phyloP scores from a whole-genome alignment of 306 rosid species.

The Rosa multiflora region DNA sequence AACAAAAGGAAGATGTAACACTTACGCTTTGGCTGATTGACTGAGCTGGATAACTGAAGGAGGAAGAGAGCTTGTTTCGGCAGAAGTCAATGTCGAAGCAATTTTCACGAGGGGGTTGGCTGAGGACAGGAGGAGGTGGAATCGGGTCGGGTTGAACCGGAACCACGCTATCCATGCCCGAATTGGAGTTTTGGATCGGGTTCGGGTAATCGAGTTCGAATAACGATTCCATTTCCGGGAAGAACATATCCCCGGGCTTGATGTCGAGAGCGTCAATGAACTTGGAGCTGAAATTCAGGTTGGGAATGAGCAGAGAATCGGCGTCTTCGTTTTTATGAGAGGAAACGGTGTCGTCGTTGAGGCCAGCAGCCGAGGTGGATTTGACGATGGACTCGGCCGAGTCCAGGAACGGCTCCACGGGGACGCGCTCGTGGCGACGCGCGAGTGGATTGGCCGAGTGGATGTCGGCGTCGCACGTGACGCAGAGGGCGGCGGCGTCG shows the following conservation, averaged over 20 bases:
- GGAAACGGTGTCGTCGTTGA: slow-evolving; percentile 28
- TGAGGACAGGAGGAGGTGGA: slow-evolving; percentile 19
- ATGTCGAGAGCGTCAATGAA: slow-evolving; percentile 47
- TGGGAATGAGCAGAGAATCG: slow-evolving; percentile 48
- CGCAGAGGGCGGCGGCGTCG: slow-evolving; percentile 90
- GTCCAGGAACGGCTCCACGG: slow-evolving; percentile 80
- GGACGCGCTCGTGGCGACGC: slow-evolving; percentile 87
- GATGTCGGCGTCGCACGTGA: slow-evolving; percentile 86
- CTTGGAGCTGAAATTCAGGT: slow-evolving; percentile 49
- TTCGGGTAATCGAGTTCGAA: slow-evolving; percentile 69
- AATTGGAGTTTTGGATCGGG: slow-evolving; percentile 34
- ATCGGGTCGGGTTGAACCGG: slow-evolving; percentile 65
- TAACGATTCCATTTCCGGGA: slow-evolving; percentile 72
- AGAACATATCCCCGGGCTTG: slow-evolving; percentile 56
- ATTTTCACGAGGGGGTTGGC: slow-evolving; percentile 18
- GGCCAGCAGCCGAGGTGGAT: slow-evolving; percentile 30
- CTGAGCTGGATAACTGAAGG: slow-evolving; percentile 62
- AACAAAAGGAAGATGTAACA: not conserved
- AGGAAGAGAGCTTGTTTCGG: slow-evolving; percentile 73
- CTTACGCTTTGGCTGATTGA: slow-evolving; percentile 88
- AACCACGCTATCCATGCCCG: slow-evolving; percentile 71
- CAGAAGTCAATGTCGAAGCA: slow-evolving; percentile 79
- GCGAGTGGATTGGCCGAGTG: slow-evolving; percentile 94
- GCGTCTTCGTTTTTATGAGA: slow-evolving; percentile 19
- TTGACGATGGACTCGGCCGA: slow-evolving; percentile 51